Base-by-base conservation (phyloP, 208 protist species). In the Endotrypanum monterogeii region DNA sequence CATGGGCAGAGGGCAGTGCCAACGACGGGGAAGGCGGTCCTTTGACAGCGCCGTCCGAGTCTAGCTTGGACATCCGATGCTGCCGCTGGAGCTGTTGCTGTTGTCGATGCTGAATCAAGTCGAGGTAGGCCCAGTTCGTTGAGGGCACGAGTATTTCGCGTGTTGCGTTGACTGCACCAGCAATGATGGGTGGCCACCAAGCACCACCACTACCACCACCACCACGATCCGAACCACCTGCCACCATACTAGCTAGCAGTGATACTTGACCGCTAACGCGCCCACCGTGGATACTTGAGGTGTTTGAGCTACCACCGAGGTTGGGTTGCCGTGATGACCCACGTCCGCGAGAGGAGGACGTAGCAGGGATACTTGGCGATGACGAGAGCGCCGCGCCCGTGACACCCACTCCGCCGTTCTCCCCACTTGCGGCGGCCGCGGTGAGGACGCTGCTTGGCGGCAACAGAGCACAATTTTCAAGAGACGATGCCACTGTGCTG, bases 51-150 rank as follows among this genome's bases (percentile, higher is more conserved):
- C 68, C 61, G 28, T 72, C 54, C 7, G 69, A 60, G 18, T 73
- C 71, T 9, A 60, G 32, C 7, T 9, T 28, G 14, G 69, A 9
- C 48, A 16, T n/a, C 3, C 57, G 20, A 25, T 50, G 66, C 41
- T 54, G 48, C 3, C 35, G 57, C 11, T 32, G 16, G 35, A 54
- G 14, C 18, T 73, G 68, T 18, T 62, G 66, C 66, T 39, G 66
- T 51, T 71, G 67, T 16, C 73, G 57, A 1, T 56, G 71, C 48
- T 76, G 76, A 32, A 81, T 76, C 35, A 46, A 52, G 28, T 81
- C 71, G 23, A 76, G 30, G 11, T 71, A 76, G 25, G 32, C 57
- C 76, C 76, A 81, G 65, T 81, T 81, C 5, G 76, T 81, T 3
- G 76, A 81, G 18, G 76, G 76, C 35, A 81, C 76, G 14, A 81